These are phyloP conservation scores for Tylopilus felleus DNA, from an alignment of 768 basidiomycete genomes.

Conservation along the genomic window DNA sequence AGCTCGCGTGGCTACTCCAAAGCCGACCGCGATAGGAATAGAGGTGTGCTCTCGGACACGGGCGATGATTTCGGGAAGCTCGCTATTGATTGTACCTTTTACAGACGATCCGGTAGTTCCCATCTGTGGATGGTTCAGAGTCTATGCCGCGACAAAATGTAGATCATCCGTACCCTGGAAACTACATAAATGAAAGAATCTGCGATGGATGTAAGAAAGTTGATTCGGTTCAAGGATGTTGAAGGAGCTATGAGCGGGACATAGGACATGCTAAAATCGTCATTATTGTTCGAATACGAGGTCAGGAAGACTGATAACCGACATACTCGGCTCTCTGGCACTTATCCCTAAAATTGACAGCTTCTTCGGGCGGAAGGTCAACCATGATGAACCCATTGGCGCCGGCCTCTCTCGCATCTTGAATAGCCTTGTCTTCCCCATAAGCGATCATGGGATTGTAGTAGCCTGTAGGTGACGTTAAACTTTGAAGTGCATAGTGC, in stretches of 20 bases:
- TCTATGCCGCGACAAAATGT: background rate
- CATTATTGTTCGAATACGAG: background rate
- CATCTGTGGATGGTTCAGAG: slow-evolving; percentile 57
- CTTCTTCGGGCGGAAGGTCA: slow-evolving; percentile 97
- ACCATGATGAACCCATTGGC: slow-evolving; percentile 98
- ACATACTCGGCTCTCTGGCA: slow-evolving; percentile 78
- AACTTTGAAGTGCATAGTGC: background rate
- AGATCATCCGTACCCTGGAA: slow-evolving; percentile 64
- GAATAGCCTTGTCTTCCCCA: slow-evolving; percentile 91
- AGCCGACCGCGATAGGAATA: slow-evolving; percentile 91
- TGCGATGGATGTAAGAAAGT: slow-evolving; percentile 89
- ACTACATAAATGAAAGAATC: slow-evolving; percentile 98
- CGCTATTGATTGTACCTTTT: slow-evolving; percentile 62
- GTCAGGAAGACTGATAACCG: background rate
- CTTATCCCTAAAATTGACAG: slow-evolving; percentile 83
- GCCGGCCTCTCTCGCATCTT: slow-evolving; percentile 84
- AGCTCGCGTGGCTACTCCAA: slow-evolving; percentile 86
- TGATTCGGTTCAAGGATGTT: slow-evolving; percentile 81
- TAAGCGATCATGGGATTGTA: slow-evolving; percentile 96
- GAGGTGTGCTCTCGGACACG: slow-evolving; percentile 77
- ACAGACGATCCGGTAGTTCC: slow-evolving; percentile 94
- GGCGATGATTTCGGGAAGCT: slow-evolving; percentile 78
- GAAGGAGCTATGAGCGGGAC: slow-evolving; percentile 95
- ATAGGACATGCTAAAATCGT: slow-evolving; percentile 74
- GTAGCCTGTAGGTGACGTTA: slow-evolving; percentile 59